Percentiles rank a stretch among this genome's conserved stretches.
Conservation (phyloP, 2,329 filamentous ascomycete species). For the Alternaria infectoria region DNA sequence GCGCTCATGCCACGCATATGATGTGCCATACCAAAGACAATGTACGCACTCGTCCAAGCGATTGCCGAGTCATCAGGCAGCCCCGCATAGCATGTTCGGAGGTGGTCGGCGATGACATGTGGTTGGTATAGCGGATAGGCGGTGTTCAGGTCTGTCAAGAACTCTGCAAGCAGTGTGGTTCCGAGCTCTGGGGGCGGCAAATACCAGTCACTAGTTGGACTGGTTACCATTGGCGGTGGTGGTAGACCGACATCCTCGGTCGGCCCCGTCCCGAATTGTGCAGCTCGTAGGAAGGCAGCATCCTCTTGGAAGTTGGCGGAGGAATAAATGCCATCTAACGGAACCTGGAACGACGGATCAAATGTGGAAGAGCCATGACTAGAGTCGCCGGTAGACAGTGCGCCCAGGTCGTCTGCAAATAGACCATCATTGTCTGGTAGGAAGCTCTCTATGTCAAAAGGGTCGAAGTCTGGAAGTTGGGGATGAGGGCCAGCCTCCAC, state of each 20-base stretch:
- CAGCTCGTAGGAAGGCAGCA: slow-evolving; percentile 22
- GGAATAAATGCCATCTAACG: slow-evolving; percentile 4
- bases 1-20: slow-evolving; percentile 30
- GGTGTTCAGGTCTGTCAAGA: slow-evolving; percentile 34
- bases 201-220: slow-evolving; percentile 19
- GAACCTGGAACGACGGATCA: neutral
- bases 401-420: neutral
- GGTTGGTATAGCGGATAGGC: slow-evolving; percentile 30
- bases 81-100: slow-evolving; percentile 32
- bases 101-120: slow-evolving; percentile 27
- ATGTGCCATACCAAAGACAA: slow-evolving; percentile 35
- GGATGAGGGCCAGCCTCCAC: slow-evolving; percentile 21
- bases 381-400: neutral
- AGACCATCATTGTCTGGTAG: neutral
- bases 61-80: slow-evolving; percentile 27
- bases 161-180: slow-evolving; percentile 30
- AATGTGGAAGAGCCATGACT: neutral
- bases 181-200: slow-evolving; percentile 33
- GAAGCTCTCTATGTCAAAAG: slow-evolving; percentile 10
- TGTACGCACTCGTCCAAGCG: slow-evolving; percentile 32
- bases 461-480: slow-evolving; percentile 14
- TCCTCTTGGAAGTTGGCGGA: slow-evolving; percentile 22
- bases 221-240: neutral
- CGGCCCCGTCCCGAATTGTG: slow-evolving; percentile 6
- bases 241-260: neutral